Percentiles rank a stretch among this genome's conserved stretches.
These are phyloP conservation scores for Boletus smithii DNA, from an alignment of 1,284 basidiomycete genomes.

Conservation along the genomic window DNA sequence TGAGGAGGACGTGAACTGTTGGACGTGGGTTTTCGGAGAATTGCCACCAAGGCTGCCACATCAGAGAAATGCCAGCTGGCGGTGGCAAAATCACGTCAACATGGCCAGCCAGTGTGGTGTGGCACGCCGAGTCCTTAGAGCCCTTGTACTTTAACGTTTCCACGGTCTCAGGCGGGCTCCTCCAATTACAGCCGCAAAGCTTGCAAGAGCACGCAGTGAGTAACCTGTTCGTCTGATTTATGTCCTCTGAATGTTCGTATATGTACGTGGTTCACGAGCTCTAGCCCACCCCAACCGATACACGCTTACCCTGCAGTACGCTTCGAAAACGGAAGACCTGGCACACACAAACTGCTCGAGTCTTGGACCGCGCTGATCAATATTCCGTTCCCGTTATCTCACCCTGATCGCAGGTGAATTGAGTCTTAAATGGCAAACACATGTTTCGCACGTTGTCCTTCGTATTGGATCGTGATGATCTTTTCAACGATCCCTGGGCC, in stretches of 20 bases:
- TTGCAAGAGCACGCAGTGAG: background rate
- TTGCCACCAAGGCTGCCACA: background rate
- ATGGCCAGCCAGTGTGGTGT: background rate
- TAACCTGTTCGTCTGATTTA: no score
- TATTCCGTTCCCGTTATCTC: background rate
- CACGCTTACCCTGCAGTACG: background rate
- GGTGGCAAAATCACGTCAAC: slow-evolving; percentile 8
- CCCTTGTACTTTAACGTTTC: background rate
- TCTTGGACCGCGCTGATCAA: background rate
- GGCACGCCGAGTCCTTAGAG: background rate
- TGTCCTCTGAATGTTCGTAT: background rate
- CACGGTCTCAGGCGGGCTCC: background rate
- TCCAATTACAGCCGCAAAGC: background rate
- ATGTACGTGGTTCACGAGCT: background rate
- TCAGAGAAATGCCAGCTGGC: slow-evolving; percentile 11
- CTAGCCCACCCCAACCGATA: background rate
- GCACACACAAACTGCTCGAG: background rate
- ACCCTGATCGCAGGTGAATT: background rate
- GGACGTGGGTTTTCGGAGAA: no score
- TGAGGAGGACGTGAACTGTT: no score
- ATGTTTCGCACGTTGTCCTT: slow-evolving; percentile 7
- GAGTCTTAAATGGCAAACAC: background rate
- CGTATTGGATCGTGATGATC: background rate
- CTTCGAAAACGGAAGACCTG: background rate
- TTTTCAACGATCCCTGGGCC: background rate